Base-by-base conservation (phyloP, 2,329 filamentous ascomycete genomes). In the Pyrenophora teres region DNA sequence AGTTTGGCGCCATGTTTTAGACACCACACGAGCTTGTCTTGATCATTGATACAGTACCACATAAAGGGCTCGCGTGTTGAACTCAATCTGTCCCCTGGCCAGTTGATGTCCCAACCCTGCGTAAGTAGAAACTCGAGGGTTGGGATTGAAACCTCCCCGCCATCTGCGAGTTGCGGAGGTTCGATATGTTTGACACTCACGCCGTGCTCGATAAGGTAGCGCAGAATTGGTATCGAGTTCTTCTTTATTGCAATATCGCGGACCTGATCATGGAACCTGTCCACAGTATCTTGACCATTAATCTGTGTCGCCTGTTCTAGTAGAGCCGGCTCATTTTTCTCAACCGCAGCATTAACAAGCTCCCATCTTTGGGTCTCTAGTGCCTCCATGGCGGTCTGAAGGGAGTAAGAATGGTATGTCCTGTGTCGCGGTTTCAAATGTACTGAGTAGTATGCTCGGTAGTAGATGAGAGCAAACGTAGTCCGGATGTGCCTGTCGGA, bases 71-170 rank as follows among this genome's bases (percentile, higher is more conserved):
- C 12, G 6, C 4, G 19, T 10, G n/a, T 19, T 19, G 33, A 18
- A 18, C n/a, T 13, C 8, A 10, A 12, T 36, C n/a, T 19, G 15
- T 19, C 4, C 2, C 18, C 16, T 9, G 30, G n/a, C 21, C n/a
- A 37, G 13, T 45, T 45, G 1, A 31, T 45, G 33, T 45, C 42
- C 42, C 32, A 45, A 19, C 42, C 42, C 37, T 37, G n/a, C 18
- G 42, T 23, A 12, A 45, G 33, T 35, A 45, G 4, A 12, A 45
- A 38, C 2, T 45, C 8, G 4, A 37, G 32, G 6, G 42, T 45
- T 9, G 15, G 1, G 2, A 37, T 30, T 30, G 13, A 10, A 3
- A 13, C 7, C 6, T 37, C 6, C 3, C 15, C 18, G 2, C 12
- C 4, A 10, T 27, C 10, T 33, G 25, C 33, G 15, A n/a, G 6